phyloP scores from a whole-genome alignment of 805 yeast species.

The Tetrapisispora nanseiensis region DNA sequence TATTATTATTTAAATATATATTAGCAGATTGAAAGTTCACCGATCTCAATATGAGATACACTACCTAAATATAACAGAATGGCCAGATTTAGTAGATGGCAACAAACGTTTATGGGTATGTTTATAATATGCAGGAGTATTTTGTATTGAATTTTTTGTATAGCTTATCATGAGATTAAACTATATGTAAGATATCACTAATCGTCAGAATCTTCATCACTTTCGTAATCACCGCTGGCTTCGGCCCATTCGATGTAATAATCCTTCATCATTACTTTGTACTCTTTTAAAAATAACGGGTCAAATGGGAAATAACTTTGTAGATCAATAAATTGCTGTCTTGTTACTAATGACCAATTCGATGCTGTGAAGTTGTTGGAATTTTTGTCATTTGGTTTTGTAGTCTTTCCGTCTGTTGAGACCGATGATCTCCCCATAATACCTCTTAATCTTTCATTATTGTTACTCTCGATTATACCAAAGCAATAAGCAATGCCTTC shows the following conservation, averaged over 20 bases:
- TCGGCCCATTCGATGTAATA: slow-evolving; percentile 78
- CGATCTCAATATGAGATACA: too few relatives aligned
- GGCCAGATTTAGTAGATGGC: too few relatives aligned
- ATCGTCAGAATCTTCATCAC: slow-evolving; percentile 41
- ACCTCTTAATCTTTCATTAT: slow-evolving; percentile 39
- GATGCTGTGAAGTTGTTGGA: slow-evolving; percentile 17
- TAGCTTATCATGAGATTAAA: not conserved
- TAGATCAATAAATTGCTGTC: slow-evolving; percentile 76
- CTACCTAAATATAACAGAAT: too few relatives aligned
- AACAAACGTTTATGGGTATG: not conserved
- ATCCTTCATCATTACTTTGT: slow-evolving; percentile 44
- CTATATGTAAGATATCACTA: slow-evolving; percentile 1
- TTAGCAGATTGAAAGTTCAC: too few relatives aligned
- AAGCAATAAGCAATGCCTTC: slow-evolving; percentile 89
- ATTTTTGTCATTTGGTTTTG: slow-evolving; percentile 8
- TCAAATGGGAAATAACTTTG: slow-evolving; percentile 97
- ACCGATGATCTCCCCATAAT: slow-evolving; percentile 29
- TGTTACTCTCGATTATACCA: slow-evolving; percentile 84
- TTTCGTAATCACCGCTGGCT: slow-evolving; percentile 50
- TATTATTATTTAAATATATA: too few relatives aligned
- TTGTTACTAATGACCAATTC: slow-evolving; percentile 40
- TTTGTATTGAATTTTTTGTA: not conserved
- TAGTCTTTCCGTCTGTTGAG: not conserved
- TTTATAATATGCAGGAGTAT: not conserved
- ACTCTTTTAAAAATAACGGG: slow-evolving; percentile 64